A percentile compares a stretch with the other conserved stretches of the same genome.
phyloP scores from a whole-genome alignment of 306 rosid genomes.

The Cicer pinnatifidum region DNA sequence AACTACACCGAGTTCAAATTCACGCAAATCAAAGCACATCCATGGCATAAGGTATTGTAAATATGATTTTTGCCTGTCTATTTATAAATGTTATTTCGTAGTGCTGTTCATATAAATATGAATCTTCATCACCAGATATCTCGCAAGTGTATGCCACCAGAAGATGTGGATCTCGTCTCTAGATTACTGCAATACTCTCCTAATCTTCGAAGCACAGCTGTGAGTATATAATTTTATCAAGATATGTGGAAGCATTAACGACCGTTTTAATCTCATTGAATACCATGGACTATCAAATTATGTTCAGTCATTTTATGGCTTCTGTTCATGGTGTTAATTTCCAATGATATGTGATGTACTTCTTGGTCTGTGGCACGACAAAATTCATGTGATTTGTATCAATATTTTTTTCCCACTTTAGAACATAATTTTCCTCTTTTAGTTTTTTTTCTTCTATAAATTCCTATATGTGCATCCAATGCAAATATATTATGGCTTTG shows the following conservation, averaged over 20 bases:
- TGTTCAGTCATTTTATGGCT: constrained; percentile 16
- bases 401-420: not conserved
- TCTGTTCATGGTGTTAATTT: constrained; percentile 8
- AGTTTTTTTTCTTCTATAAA: not conserved
- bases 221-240: constrained; percentile 52
- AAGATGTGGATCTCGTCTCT: constrained; percentile 91
- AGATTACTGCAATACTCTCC: constrained; percentile 90
- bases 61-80: constrained; percentile 7
- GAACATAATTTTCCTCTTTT: too few species aligned
- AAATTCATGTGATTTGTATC: constrained; percentile 12
- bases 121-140: constrained; percentile 61
- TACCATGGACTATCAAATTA: not conserved
- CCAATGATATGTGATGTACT: constrained; percentile 5
- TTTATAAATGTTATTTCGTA: not conserved
- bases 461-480: not conserved
- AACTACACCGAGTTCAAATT: constrained; percentile 86
- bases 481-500: constrained; percentile 4
- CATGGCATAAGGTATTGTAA: constrained; percentile 88
- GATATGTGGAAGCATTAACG: not conserved
- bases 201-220: constrained; percentile 86
- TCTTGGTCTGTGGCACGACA: not conserved
- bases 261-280: not conserved
- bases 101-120: not conserved
- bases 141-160: constrained; percentile 85
- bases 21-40: constrained; percentile 89